Conservation (phyloP, 2,329 filamentous ascomycete genomes). For the Lasiodiplodia theobromae region DNA sequence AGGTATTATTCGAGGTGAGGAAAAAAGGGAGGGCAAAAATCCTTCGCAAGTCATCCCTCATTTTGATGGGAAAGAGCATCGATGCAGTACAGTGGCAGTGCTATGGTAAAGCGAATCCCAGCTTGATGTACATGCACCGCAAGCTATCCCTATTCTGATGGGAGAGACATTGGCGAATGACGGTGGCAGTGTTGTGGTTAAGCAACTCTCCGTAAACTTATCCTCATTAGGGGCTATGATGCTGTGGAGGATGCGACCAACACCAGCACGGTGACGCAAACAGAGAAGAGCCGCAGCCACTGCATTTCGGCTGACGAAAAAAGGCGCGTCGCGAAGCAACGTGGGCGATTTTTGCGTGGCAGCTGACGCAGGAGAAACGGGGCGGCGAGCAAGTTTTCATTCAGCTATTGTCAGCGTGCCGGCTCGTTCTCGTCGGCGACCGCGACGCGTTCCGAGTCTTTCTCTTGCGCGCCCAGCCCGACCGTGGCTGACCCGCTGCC, state of each 20-base stretch:
- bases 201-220: neutral
- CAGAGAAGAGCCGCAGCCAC: conserved; percentile 3
- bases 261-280: too few relatives aligned
- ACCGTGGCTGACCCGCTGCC: neutral
- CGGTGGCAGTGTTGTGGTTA: neutral
- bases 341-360: conserved; percentile 6
- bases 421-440: conserved; percentile 24
- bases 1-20: too few relatives aligned
- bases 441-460: neutral
- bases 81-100: too few relatives aligned
- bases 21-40: too few relatives aligned
- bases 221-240: neutral
- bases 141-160: neutral
- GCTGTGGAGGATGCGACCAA: neutral
- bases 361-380: conserved; percentile 15
- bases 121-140: neutral
- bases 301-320: neutral
- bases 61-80: too few relatives aligned
- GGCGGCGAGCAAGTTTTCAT: conserved; percentile 11
- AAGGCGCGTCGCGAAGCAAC: neutral
- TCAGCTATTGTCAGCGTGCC: conserved; percentile 19
- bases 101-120: too few relatives aligned
- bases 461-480: conserved; percentile 11
- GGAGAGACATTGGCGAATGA: neutral
- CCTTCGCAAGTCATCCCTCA: too few relatives aligned